Percentiles rank a stretch among this genome's conserved stretches.
phyloP scores from a whole-genome alignment of 306 rosid species.

The Corylus heterophylla region DNA sequence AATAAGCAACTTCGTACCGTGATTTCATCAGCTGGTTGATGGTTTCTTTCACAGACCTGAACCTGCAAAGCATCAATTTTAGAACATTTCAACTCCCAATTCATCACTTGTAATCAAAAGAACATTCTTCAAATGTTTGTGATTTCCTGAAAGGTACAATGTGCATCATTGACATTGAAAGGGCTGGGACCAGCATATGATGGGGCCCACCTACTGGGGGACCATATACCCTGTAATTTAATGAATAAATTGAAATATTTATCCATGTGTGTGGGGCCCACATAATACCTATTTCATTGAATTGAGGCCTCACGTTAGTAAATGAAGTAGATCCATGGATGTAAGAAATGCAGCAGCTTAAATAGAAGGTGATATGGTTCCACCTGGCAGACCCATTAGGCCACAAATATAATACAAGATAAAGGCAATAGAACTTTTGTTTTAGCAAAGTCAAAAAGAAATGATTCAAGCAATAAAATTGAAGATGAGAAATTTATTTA shows the following conservation, averaged over 20 bases:
- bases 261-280: neutral
- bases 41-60: slow-evolving; percentile 95
- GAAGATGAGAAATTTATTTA: neutral
- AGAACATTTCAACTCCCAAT: slow-evolving; percentile 7
- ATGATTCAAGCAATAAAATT: neutral
- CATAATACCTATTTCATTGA: neutral
- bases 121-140: neutral
- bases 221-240: neutral
- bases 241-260: neutral
- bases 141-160: neutral
- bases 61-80: slow-evolving; percentile 49
- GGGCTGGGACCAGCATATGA: neutral
- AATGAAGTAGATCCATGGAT: neutral
- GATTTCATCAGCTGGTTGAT: slow-evolving; percentile 92
- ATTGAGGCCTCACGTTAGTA: neutral
- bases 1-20: slow-evolving; percentile 51
- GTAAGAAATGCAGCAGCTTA: neutral
- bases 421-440: neutral
- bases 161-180: too few relatives aligned
- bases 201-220: neutral
- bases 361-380: neutral
- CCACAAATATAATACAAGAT: neutral
- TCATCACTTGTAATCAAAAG: neutral
- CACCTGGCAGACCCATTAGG: neutral
- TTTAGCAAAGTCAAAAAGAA: neutral